Evolutionary conservation across 306 rosid genomes (phyloP).

Genomic region (Pueraria montana): DNA sequence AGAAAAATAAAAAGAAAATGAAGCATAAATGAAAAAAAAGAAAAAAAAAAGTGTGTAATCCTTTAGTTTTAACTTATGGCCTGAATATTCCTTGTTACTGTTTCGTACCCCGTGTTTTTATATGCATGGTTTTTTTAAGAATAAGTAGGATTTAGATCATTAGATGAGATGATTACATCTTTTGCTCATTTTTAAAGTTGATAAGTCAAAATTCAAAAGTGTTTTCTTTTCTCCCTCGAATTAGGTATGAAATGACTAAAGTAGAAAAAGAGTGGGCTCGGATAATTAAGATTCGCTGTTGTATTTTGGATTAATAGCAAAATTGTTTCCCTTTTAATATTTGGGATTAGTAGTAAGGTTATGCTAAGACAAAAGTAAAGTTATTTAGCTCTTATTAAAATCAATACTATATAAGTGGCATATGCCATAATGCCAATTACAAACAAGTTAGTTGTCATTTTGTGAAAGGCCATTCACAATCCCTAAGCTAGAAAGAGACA

Average conservation of each 20-base stretch:
- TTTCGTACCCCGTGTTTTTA: neutral
- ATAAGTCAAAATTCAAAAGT: slow-evolving; percentile 18
- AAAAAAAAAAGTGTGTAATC: neutral
- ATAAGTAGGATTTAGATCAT: slow-evolving; percentile 1
- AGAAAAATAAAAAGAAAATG: neutral
- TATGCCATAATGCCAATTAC: neutral
- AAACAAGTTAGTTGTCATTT: slow-evolving; percentile 19
- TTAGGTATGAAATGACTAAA: slow-evolving; percentile 50
- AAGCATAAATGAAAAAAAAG: neutral
- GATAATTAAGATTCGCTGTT: slow-evolving; percentile 2
- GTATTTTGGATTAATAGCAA: neutral
- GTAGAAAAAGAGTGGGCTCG: slow-evolving; percentile 1
- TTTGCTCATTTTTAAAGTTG: neutral
- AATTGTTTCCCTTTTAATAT: neutral
- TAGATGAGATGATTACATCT: neutral
- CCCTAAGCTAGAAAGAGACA: slow-evolving; percentile 21
- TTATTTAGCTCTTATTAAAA: neutral
- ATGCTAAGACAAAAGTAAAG: neutral
- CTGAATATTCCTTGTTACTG: neutral
- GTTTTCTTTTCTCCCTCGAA: slow-evolving; percentile 6
- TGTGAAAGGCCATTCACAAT: slow-evolving; percentile 32
- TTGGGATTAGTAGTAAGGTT: slow-evolving; percentile 4
- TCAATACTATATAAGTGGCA: neutral
- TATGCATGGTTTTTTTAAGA: neutral
- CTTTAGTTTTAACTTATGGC: neutral